phyloP scores from a whole-genome alignment of 2,329 filamentous ascomycete genomes.

The Phyllosticta capitalensis region DNA sequence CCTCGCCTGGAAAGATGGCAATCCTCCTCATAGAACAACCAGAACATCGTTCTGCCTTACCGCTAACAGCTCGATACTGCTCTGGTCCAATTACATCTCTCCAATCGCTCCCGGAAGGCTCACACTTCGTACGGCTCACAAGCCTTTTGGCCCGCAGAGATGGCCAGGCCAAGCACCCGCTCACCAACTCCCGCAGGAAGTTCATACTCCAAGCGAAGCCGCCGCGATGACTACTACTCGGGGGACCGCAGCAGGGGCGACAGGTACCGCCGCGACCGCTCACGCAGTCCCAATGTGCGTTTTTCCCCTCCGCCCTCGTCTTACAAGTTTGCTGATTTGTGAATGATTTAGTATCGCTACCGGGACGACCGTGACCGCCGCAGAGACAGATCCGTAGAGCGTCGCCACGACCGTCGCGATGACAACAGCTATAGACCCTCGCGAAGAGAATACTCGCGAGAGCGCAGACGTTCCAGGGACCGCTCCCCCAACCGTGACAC shows the following conservation, averaged over 20 bases:
- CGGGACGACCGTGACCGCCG: conserved; percentile 25
- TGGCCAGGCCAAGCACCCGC: conserved; percentile 34
- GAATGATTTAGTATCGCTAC: neutral
- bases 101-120: neutral
- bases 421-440: conserved; percentile 54
- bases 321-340: neutral
- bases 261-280: conserved; percentile 43
- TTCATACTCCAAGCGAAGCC: conserved; percentile 58
- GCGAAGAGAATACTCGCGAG: conserved; percentile 49
- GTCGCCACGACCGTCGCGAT: conserved; percentile 47
- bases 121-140: conserved; percentile 8
- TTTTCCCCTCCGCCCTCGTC: conserved; percentile 12
- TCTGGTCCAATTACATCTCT: neutral
- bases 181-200: conserved; percentile 83
- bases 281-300: conserved; percentile 51
- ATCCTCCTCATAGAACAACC: neutral
- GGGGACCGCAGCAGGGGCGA: conserved; percentile 31
- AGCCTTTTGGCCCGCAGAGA: conserved; percentile 14
- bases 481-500: conserved; percentile 34
- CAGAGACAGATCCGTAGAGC: conserved; percentile 54
- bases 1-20: neutral
- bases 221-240: conserved; percentile 22
- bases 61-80: neutral
- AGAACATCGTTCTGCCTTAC: neutral
- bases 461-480: conserved; percentile 55